These are phyloP conservation scores for Fusarium drepaniforme DNA, from an alignment of 2,329 filamentous ascomycete species.

Conservation along the genomic window DNA sequence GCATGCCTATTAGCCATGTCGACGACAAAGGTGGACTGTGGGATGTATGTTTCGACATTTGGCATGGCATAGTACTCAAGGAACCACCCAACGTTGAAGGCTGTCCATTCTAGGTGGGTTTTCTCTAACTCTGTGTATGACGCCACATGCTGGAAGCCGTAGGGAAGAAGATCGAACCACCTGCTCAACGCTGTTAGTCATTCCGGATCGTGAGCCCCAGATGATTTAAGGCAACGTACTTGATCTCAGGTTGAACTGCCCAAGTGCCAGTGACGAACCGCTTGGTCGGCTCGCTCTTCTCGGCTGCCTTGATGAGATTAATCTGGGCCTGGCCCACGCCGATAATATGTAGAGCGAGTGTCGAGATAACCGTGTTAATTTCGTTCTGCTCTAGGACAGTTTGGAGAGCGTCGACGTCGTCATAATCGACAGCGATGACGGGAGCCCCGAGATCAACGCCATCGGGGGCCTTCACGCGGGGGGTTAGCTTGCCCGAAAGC, in stretches of 20 bases:
- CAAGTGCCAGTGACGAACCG: neutral
- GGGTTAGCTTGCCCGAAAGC: neutral
- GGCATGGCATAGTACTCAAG: slow-evolving; percentile 7
- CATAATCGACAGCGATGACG: neutral
- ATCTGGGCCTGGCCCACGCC: neutral
- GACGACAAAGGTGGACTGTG: neutral
- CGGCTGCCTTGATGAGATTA: neutral
- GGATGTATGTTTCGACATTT: slow-evolving; percentile 4
- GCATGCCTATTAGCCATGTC: neutral
- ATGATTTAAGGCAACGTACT: neutral
- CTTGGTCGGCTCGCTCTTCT: neutral
- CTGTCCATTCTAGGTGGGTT: neutral
- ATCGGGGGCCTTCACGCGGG: neutral
- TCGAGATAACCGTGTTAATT: neutral
- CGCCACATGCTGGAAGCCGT: neutral
- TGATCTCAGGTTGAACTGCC: neutral
- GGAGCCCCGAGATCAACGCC: neutral
- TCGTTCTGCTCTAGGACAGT: neutral
- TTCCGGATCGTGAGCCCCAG: neutral
- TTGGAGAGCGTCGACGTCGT: neutral
- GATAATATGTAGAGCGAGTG: neutral
- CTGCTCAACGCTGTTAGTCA: neutral
- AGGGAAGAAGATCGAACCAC: neutral
- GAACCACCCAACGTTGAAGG: neutral
- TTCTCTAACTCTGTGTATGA: neutral